A percentile compares a stretch with the other conserved stretches of the same genome.
These are phyloP conservation scores for Colletotrichum siamense DNA, from an alignment of 2,329 filamentous ascomycete species.

Conservation along the genomic window DNA sequence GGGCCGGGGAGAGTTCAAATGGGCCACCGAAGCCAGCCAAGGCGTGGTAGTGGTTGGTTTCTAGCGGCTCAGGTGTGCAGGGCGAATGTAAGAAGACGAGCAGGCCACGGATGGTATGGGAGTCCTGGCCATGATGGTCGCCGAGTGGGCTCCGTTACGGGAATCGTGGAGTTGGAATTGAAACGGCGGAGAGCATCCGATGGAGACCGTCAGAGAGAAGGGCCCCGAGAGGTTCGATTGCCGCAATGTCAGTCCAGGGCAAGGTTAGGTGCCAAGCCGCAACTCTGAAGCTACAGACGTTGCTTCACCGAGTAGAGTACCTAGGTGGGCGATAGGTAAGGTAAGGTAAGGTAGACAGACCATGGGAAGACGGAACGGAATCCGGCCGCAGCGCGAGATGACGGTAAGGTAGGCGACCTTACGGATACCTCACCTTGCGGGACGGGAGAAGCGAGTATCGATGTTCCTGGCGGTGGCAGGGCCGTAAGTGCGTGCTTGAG, in stretches of 20 bases:
- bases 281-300: background rate
- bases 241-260: background rate
- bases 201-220: background rate
- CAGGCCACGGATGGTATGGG: background rate
- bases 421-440: background rate
- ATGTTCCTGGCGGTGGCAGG: background rate
- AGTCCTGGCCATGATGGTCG: background rate
- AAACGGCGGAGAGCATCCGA: constrained; percentile 9
- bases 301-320: background rate
- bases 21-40: background rate
- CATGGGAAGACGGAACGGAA: background rate
- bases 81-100: background rate
- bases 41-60: background rate
- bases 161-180: background rate
- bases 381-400: background rate
- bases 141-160: background rate
- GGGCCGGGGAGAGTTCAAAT: constrained; percentile 1
- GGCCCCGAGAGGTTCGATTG: background rate
- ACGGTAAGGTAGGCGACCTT: background rate
- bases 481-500: background rate
- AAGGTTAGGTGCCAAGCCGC: background rate
- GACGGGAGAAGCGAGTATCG: background rate
- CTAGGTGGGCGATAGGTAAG: background rate
- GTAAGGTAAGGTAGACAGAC: background rate
- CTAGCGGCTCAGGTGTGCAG: background rate